Percentiles rank a stretch among this genome's conserved stretches.
phyloP scores from a whole-genome alignment of 805 yeast genomes.

The Zygosaccharomyces siamensis region DNA sequence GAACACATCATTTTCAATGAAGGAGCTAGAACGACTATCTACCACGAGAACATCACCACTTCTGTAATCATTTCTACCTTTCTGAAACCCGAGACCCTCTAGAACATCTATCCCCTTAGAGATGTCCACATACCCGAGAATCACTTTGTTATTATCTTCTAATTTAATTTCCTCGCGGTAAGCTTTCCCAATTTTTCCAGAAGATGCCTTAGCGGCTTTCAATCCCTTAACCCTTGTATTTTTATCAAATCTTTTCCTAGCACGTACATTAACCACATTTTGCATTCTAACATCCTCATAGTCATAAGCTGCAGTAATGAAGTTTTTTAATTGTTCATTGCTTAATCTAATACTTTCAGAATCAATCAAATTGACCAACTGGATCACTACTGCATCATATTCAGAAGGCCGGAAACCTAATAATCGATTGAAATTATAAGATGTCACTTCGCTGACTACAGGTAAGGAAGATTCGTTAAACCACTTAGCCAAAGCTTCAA shows the following conservation, averaged over 20 bases:
- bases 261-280: constrained; percentile 36
- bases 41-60: constrained; percentile 57
- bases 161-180: constrained; percentile 47
- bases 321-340: constrained; percentile 23
- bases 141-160: constrained; percentile 40
- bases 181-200: constrained; percentile 42
- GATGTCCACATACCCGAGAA: constrained; percentile 50
- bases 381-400: constrained; percentile 22
- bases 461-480: constrained; percentile 48
- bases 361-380: constrained; percentile 24
- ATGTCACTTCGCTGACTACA: constrained; percentile 47
- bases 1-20: constrained; percentile 32
- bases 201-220: constrained; percentile 41
- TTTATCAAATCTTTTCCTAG: constrained; percentile 41
- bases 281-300: constrained; percentile 43
- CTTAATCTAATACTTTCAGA: constrained; percentile 16
- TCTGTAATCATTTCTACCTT: constrained; percentile 28
- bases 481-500: constrained; percentile 45
- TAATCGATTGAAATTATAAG: constrained; percentile 23
- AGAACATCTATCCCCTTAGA: constrained; percentile 35
- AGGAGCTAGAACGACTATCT: constrained; percentile 35
- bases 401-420: constrained; percentile 17
- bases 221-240: constrained; percentile 40
- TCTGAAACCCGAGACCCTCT: constrained; percentile 17
- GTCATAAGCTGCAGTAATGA: constrained; percentile 41